Evolutionary conservation across 306 rosid species (phyloP).

Genomic region (Datisca glomerata): DNA sequence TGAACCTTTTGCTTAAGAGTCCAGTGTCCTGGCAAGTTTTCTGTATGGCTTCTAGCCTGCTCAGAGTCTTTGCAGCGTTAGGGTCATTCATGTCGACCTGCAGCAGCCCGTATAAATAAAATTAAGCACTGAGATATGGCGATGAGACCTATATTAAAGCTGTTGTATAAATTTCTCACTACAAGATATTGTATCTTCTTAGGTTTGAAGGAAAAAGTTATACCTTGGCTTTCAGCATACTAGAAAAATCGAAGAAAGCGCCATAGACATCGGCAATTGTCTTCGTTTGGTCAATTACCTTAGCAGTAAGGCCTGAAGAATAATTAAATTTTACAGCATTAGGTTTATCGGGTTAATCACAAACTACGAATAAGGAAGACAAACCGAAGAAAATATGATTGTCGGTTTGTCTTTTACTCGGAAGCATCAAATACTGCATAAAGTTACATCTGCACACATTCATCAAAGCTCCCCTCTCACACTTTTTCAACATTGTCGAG

Average conservation of each 20-base stretch:
- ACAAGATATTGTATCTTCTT: conserved; percentile 13
- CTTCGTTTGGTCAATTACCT: conserved; percentile 72
- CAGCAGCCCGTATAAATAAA: conserved; percentile 8
- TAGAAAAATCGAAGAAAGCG: conserved; percentile 85
- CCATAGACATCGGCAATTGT: conserved; percentile 78
- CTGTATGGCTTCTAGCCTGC: conserved; percentile 65
- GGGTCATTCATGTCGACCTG: conserved; percentile 83
- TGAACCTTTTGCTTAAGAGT: conserved; percentile 49
- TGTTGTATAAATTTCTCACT: no score
- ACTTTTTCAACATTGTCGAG: no score
- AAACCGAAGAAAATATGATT: no score
- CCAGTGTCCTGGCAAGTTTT: conserved; percentile 75
- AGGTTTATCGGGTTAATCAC: no score
- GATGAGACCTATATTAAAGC: neutral
- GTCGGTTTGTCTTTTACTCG: no score
- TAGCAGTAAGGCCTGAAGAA: conserved; percentile 81
- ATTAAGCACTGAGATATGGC: neutral
- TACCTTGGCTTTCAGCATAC: conserved; percentile 71
- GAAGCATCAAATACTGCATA: no score
- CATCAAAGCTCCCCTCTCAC: no score
- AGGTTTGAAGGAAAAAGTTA: conserved; percentile 9
- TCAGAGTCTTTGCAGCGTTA: conserved; percentile 68
- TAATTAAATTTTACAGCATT: no score
- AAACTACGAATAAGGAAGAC: no score
- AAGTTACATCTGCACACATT: no score